A percentile compares a stretch with the other conserved stretches of the same genome.
These are phyloP conservation scores for Emmonsiellopsis sp. DNA, from an alignment of 2,329 filamentous ascomycete genomes.

Conservation along the genomic window DNA sequence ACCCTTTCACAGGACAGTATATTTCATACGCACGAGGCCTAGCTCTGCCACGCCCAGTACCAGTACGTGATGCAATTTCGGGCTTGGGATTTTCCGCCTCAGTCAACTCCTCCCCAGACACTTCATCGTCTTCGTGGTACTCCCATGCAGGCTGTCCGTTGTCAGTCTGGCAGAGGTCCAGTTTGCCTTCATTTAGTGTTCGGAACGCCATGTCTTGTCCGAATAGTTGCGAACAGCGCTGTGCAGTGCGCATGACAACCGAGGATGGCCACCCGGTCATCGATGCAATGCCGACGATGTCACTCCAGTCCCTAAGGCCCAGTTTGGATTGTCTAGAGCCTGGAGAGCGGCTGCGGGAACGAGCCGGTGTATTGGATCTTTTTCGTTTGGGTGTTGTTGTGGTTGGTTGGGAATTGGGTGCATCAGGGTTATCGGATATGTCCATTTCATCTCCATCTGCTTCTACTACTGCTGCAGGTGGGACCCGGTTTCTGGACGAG, in stretches of 20 bases:
- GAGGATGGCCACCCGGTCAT: constrained; percentile 58
- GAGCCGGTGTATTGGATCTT: neutral
- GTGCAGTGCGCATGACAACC: constrained; percentile 58
- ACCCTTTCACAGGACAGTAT: constrained; percentile 23
- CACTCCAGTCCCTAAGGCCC: constrained; percentile 66
- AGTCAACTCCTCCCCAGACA: constrained; percentile 13
- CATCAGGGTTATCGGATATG: constrained; percentile 3
- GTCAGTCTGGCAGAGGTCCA: constrained; percentile 12
- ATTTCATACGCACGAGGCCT: constrained; percentile 5
- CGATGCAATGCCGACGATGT: constrained; percentile 69
- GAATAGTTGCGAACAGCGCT: constrained; percentile 69
- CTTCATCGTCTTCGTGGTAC: constrained; percentile 24
- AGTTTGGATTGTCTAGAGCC: constrained; percentile 10
- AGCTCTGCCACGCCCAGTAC: neutral
- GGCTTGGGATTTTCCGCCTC: constrained; percentile 11
- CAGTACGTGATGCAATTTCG: neutral
- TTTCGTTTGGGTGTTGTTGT: neutral
- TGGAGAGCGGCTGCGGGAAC: constrained; percentile 1
- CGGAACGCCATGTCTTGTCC: constrained; percentile 59
- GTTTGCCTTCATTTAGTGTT: constrained; percentile 39
- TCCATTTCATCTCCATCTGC: constrained; percentile 1
- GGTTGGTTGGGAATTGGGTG: neutral
- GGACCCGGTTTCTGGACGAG: neutral
- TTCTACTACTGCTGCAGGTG: neutral
- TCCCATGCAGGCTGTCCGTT: constrained; percentile 13